These are phyloP conservation scores for Mrakia gelida DNA, from an alignment of 768 basidiomycete species.

Conservation along the genomic window DNA sequence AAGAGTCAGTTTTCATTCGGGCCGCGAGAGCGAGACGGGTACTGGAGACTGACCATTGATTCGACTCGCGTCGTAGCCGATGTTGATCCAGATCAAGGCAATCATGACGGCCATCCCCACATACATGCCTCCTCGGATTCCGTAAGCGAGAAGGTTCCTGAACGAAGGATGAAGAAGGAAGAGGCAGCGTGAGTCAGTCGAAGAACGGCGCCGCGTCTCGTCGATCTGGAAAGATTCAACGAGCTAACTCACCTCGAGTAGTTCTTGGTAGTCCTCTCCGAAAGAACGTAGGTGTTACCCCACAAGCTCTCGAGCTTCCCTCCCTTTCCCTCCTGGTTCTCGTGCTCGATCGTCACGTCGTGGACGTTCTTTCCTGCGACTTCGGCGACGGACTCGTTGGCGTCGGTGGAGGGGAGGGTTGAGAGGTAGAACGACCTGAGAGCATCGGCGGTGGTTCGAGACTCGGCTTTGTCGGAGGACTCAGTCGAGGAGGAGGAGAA, in stretches of 20 bases:
- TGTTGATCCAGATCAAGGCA: conserved; percentile 54
- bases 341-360: background rate
- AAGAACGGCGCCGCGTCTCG: background rate
- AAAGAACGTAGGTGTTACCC: conserved; percentile 47
- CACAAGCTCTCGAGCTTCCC: conserved; percentile 4
- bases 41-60: conserved; percentile 37
- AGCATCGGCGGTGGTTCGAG: background rate
- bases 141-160: conserved; percentile 56
- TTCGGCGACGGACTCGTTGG: background rate
- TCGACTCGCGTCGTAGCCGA: conserved; percentile 38
- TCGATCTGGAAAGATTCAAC: too few relatives aligned
- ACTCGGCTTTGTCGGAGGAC: background rate
- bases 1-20: too few relatives aligned
- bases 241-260: conserved; percentile 46
- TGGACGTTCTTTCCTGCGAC: background rate
- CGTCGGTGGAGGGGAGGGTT: background rate
- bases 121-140: conserved; percentile 58
- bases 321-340: conserved; percentile 2
- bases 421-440: background rate
- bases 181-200: background rate
- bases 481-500: conserved; percentile 9
- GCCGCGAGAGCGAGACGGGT: too few relatives aligned
- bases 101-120: conserved; percentile 43
- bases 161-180: background rate
- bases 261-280: conserved; percentile 52